A percentile compares a stretch with the other conserved stretches of the same genome.
phyloP scores from a whole-genome alignment of 495 filamentous ascomycete genomes.

The Umbilicaria muhlenbergii region DNA sequence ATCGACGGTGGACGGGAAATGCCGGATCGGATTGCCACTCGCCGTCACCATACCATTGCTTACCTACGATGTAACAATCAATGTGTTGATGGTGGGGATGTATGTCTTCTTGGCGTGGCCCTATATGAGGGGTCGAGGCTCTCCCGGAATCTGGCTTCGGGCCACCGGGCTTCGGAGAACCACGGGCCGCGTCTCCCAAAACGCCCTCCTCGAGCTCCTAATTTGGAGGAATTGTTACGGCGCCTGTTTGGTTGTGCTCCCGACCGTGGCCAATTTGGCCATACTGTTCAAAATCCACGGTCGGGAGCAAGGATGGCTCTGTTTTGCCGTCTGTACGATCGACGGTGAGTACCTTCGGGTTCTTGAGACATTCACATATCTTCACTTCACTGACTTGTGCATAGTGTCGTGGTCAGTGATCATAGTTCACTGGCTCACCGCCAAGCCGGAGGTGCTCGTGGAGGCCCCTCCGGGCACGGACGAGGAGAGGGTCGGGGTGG shows the following conservation, averaged over 20 bases:
- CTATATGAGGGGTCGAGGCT: not conserved
- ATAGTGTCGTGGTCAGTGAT: slow-evolving; percentile 18
- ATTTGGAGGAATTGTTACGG: slow-evolving; percentile 14
- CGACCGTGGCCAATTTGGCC: slow-evolving; percentile 19
- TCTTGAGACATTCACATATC: not conserved
- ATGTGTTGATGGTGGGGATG: not conserved
- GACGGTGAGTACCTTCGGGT: slow-evolving; percentile 16
- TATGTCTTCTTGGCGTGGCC: slow-evolving; percentile 16
- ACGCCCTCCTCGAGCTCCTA: slow-evolving; percentile 9
- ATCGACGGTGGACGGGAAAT: slow-evolving; percentile 12
- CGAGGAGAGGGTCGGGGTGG: too few species aligned
- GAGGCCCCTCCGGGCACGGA: not conserved
- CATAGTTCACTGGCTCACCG: slow-evolving; percentile 19
- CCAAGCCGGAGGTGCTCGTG: slow-evolving; percentile 12
- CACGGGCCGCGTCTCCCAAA: not conserved
- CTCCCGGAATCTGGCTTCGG: not conserved
- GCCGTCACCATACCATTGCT: slow-evolving; percentile 19
- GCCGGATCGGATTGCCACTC: slow-evolving; percentile 20
- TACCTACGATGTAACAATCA: not conserved
- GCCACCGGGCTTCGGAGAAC: not conserved
- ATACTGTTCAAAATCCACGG: slow-evolving; percentile 14
- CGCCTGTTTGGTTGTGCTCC: slow-evolving; percentile 14
- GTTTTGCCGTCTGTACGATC: slow-evolving; percentile 19
- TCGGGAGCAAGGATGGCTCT: slow-evolving; percentile 21
- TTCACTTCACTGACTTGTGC: slow-evolving; percentile 1